Evolutionary conservation across 2,329 filamentous ascomycete species (phyloP).

Genomic region (Hypoxylon sp.): DNA sequence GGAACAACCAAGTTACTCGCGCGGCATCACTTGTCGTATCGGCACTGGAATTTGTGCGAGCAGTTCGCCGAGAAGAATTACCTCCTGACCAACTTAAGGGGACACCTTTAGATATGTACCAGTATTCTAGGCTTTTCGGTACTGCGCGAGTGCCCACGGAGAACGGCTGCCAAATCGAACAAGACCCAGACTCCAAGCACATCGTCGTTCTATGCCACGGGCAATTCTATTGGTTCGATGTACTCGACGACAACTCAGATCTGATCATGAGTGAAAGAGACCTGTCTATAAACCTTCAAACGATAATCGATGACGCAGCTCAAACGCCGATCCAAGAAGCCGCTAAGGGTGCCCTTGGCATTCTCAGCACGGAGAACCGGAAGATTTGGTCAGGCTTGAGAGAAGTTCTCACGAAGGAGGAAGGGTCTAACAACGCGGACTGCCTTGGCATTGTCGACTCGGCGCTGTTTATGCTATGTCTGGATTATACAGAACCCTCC

Average conservation of each 20-base stretch:
- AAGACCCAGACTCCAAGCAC: conserved; percentile 93
- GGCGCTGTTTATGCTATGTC: conserved; percentile 88
- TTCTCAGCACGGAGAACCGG: conserved; percentile 94
- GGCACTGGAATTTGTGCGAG: conserved; percentile 89
- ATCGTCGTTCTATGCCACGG: conserved; percentile 93
- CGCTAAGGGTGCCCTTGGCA: conserved; percentile 92
- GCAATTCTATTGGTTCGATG: conserved; percentile 99
- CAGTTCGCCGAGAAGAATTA: conserved; percentile 91
- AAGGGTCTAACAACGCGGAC: conserved; percentile 93
- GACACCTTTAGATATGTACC: conserved; percentile 95
- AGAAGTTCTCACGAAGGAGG: conserved; percentile 86
- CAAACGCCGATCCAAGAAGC: conserved; percentile 92
- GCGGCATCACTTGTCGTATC: conserved; percentile 93
- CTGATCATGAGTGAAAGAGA: conserved; percentile 98
- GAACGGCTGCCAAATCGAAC: conserved; percentile 93
- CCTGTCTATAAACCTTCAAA: conserved; percentile 88
- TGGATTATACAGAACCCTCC: conserved; percentile 90
- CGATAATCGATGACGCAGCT: conserved; percentile 89
- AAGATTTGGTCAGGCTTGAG: conserved; percentile 95
- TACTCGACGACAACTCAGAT: conserved; percentile 92
- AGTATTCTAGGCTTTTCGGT: conserved; percentile 94
- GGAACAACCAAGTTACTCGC: conserved; percentile 95
- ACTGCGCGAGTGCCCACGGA: conserved; percentile 95
- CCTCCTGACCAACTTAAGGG: conserved; percentile 88
- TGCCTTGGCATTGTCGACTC: conserved; percentile 96